phyloP scores from a whole-genome alignment of 2,329 filamentous ascomycete species.

The Helotiales sp. region DNA sequence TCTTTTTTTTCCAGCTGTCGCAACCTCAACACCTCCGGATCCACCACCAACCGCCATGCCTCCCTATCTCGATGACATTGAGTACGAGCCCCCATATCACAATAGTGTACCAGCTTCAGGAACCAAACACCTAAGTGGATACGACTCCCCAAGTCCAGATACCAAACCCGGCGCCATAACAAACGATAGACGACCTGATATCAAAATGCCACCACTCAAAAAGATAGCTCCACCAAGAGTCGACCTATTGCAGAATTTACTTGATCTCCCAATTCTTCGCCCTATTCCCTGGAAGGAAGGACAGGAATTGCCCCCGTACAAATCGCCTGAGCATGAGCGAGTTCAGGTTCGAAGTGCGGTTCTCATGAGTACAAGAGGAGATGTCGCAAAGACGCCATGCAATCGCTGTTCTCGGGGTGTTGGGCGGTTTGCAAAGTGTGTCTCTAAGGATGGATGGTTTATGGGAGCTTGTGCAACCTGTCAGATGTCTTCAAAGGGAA shows the following conservation, averaged over 20 bases:
- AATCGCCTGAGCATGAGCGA: conserved; percentile 28
- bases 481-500: conserved; percentile 34
- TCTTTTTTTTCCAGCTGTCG: not conserved
- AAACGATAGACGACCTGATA: not conserved
- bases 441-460: conserved; percentile 33
- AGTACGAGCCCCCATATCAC: conserved; percentile 3
- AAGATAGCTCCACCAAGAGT: not conserved
- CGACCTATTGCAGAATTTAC: conserved; percentile 26
- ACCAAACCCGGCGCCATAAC: not conserved
- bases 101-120: conserved; percentile 3
- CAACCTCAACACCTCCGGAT: not conserved
- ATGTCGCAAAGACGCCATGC: conserved; percentile 30
- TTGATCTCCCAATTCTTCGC: conserved; percentile 32
- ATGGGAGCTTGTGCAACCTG: conserved; percentile 37
- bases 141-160: conserved; percentile 8
- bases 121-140: not conserved
- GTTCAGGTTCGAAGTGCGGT: conserved; percentile 34
- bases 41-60: conserved; percentile 13
- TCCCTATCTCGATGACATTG: conserved; percentile 12
- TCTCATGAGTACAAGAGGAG: conserved; percentile 31
- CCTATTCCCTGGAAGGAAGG: conserved; percentile 34
- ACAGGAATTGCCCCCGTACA: conserved; percentile 29
- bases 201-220: not conserved
- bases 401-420: conserved; percentile 28
- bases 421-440: conserved; percentile 32